Evolutionary conservation across 202 grass and related monocot species (phyloP).

Genomic region (Digitaria exilis): DNA sequence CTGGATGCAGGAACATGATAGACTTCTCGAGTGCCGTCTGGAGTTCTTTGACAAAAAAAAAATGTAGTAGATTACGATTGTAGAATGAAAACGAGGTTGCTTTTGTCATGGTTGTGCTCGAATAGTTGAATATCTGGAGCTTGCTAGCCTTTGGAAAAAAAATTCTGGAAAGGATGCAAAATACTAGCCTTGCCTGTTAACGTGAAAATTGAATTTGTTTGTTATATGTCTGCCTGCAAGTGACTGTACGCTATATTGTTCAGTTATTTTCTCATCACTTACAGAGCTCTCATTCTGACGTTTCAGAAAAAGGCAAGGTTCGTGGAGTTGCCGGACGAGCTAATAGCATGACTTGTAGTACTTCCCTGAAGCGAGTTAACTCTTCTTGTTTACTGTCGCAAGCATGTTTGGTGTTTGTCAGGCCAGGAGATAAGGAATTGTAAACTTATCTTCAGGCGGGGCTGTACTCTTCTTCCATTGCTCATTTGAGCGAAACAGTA

Average conservation of each 20-base stretch:
- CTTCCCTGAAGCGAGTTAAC: conserved; percentile 35
- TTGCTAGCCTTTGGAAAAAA: too few species aligned
- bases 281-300: conserved; percentile 16
- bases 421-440: conserved; percentile 49
- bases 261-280: conserved; percentile 5
- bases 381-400: conserved; percentile 24
- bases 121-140: not conserved
- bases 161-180: not conserved
- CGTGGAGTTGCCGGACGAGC: conserved; percentile 75
- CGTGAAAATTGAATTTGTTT: not conserved
- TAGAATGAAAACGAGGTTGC: not conserved
- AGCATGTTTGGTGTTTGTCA: conserved; percentile 38
- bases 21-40: not conserved
- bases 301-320: conserved; percentile 84
- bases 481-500: conserved; percentile 16
- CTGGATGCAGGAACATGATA: conserved; percentile 3
- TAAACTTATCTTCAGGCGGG: conserved; percentile 41
- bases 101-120: conserved; percentile 16
- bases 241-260: not conserved
- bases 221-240: too few species aligned
- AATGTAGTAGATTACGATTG: not conserved
- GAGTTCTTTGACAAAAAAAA: conserved; percentile 9
- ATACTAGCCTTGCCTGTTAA: not conserved
- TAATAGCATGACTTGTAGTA: conserved; percentile 53
- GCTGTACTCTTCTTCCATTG: conserved; percentile 11